These are phyloP conservation scores for Durio zibethinus DNA, from an alignment of 345 rosid species.

Conservation along the genomic window DNA sequence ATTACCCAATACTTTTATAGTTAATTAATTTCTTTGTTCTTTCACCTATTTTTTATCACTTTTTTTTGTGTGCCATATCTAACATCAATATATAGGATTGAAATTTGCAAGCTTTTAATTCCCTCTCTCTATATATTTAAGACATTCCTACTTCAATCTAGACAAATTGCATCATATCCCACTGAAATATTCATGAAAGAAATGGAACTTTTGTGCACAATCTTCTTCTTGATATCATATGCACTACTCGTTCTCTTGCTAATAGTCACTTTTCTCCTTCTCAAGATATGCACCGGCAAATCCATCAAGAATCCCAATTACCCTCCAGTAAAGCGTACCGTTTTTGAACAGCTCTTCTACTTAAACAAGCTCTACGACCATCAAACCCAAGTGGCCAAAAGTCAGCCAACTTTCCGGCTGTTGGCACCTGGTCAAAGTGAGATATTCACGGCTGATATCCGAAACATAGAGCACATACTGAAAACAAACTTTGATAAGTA, in stretches of 20 bases:
- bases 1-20: too few relatives aligned
- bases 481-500: constrained; percentile 53
- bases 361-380: constrained; percentile 50
- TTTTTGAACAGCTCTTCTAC: constrained; percentile 42
- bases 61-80: too few relatives aligned
- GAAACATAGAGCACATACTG: constrained; percentile 64
- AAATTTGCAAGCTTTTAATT: too few relatives aligned
- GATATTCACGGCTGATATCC: constrained; percentile 48
- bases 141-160: too few relatives aligned
- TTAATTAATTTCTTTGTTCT: too few relatives aligned
- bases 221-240: constrained; percentile 21
- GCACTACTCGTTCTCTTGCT: constrained; percentile 21
- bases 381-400: constrained; percentile 45
- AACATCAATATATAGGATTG: too few relatives aligned
- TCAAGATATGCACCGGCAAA: constrained; percentile 47
- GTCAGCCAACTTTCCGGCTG: constrained; percentile 49
- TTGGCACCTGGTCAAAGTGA: constrained; percentile 38
- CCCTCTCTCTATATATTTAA: too few relatives aligned
- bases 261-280: constrained; percentile 13
- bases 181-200: too few relatives aligned
- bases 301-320: constrained; percentile 41
- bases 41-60: too few relatives aligned
- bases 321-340: constrained; percentile 54
- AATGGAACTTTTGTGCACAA: constrained; percentile 29
- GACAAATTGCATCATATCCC: too few relatives aligned